Percentiles rank a stretch among this genome's conserved stretches.
Conservation (phyloP, 805 yeast genomes). For the Schwanniomyces pseudopolymorphus region DNA sequence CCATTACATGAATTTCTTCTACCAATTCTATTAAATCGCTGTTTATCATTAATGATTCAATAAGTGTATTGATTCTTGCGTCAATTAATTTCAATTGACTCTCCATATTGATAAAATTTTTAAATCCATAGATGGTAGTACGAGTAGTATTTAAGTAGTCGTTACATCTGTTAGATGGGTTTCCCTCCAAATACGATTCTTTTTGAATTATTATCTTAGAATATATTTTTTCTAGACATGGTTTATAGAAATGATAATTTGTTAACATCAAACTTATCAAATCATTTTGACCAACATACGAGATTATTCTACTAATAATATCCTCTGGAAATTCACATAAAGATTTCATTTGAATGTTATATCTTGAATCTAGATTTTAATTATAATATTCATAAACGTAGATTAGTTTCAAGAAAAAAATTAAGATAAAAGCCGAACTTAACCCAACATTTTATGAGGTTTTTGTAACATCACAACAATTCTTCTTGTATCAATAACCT, state of each 20-base stretch:
- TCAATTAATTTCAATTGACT: constrained; percentile 24
- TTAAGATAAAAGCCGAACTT: not conserved
- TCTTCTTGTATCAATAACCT: not conserved
- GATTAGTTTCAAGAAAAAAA: not conserved
- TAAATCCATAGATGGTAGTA: constrained; percentile 28
- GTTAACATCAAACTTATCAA: constrained; percentile 32
- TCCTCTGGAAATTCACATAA: constrained; percentile 3
- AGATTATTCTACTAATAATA: constrained; percentile 1
- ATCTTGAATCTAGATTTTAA: not conserved
- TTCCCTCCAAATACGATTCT: constrained; percentile 15
- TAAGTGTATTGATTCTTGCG: constrained; percentile 26
- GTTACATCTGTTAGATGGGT: constrained; percentile 4
- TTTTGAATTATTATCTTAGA: constrained; percentile 19
- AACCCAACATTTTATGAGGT: not conserved
- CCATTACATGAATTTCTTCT: constrained; percentile 17
- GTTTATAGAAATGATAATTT: constrained; percentile 33
- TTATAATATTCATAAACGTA: not conserved
- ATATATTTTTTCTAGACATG: constrained; percentile 30
- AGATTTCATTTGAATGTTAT: not conserved
- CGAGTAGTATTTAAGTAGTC: constrained; percentile 22
- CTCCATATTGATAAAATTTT: constrained; percentile 9
- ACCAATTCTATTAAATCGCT: constrained; percentile 19
- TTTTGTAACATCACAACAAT: not conserved
- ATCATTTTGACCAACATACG: constrained; percentile 28
- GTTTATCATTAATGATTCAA: constrained; percentile 25